A percentile compares a stretch with the other conserved stretches of the same genome.
Conservation (phyloP, 768 basidiomycete species). For the Trametes sanguinea region DNA sequence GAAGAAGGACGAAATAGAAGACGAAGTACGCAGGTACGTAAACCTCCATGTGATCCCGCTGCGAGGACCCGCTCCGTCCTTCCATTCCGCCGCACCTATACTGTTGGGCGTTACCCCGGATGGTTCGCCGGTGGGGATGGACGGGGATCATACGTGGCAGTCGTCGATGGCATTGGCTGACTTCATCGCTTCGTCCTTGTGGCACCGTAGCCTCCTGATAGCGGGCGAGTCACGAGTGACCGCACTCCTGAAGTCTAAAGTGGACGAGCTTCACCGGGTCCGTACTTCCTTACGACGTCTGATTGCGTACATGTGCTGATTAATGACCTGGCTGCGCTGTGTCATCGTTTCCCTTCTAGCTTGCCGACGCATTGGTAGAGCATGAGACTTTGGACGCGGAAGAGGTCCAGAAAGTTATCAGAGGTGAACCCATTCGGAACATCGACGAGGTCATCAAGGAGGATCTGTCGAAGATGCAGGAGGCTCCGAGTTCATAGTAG, state of each 20-base stretch:
- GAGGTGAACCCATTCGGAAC: slow-evolving; percentile 75
- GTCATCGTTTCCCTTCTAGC: slow-evolving; percentile 43
- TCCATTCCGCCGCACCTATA: slow-evolving; percentile 4
- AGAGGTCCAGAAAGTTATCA: slow-evolving; percentile 85
- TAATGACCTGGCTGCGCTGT: background rate
- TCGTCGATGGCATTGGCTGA: slow-evolving; percentile 6
- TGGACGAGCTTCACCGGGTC: slow-evolving; percentile 50
- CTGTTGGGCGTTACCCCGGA: slow-evolving; percentile 1
- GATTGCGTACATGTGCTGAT: slow-evolving; percentile 7
- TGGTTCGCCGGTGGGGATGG: background rate
- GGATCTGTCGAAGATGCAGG: slow-evolving; percentile 38
- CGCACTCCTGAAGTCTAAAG: slow-evolving; percentile 42
- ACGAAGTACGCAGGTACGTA: slow-evolving; percentile 79
- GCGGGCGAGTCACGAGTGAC: slow-evolving; percentile 43
- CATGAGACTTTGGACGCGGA: slow-evolving; percentile 89
- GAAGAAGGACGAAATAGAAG: slow-evolving; percentile 84
- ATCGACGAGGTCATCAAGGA: slow-evolving; percentile 67
- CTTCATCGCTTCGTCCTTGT: slow-evolving; percentile 6
- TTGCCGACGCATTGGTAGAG: slow-evolving; percentile 90
- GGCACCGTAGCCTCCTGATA: slow-evolving; percentile 50
- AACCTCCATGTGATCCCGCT: slow-evolving; percentile 16
- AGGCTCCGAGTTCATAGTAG: slow-evolving; percentile 22
- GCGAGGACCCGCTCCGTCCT: slow-evolving; percentile 5
- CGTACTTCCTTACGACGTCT: slow-evolving; percentile 27
- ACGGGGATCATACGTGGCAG: slow-evolving; percentile 1